Base-by-base conservation (phyloP, 1,284 basidiomycete species). In the Cronartium ribicola region DNA sequence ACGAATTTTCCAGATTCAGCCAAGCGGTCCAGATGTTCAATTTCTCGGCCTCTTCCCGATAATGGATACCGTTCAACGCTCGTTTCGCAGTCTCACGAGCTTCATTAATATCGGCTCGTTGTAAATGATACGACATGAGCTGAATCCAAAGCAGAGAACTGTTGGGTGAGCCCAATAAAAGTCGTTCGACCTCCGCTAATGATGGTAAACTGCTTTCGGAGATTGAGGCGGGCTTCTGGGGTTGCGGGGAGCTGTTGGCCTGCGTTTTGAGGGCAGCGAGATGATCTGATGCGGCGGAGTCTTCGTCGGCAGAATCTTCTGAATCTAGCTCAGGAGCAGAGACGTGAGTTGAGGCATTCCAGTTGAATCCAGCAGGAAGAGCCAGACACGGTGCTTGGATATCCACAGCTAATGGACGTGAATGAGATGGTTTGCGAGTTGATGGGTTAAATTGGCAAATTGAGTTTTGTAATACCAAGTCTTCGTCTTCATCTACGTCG, bases 131-230 rank as follows among this genome's bases (percentile, higher is more conserved):
- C 5, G 94, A 95, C 92, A 99, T 98, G 82, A 95, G 98, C 82
- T 97, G 95, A 76, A 99, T 90, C 96, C 96, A 99, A 55, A 98
- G 86, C 83, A 90, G 97, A 0, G 97, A 98, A 13, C 93, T 97
- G 82, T 97, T 94, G 4, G 96, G 96, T 0, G 94, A 95, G n/a
- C 92, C 91, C 39, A 98, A 85, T 44, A 99, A 86, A 22, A 94
- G 84, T 14, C 96, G 89, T 82, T 99, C 96, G 79, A 97, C 98
- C 80, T 98, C 95, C 62, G 90, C 87, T 74, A 89, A 89, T 0
- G 95, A 97, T 80, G 94, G 89, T 1, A 95, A 94, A n/a, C 84
- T 84, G 37, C 39, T 14, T 11, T 11, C n/a, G 46, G 11, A 13
- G 57, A n/a, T 43, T 22, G 39, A 37, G 5, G 40, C 2, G 13